Evolutionary conservation across 805 yeast species (phyloP), one percentile per base, ranked within the genome.

Genomic region (Lachancea kluyveri): DNA sequence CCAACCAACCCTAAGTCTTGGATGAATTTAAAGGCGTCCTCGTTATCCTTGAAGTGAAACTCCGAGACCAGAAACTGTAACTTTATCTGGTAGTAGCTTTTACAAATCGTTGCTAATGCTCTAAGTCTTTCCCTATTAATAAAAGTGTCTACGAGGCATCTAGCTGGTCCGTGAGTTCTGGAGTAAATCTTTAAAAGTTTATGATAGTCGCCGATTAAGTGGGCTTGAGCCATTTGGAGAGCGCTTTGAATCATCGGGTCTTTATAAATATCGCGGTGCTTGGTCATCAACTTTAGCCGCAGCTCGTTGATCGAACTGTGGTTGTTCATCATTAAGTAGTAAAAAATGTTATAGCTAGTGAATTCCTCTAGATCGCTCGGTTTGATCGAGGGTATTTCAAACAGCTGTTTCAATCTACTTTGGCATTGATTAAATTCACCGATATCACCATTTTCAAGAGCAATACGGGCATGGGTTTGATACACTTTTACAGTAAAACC

Each of bases 381-480:
- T 19, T 43, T 45, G n/a, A 60, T 51, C 6, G 59, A 55, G 5
- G 62, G 61, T 15, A 48, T 45, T 17, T 64, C 70, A 50, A 80
- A 88, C 15, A 88, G 61, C 26, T 70, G 64, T 41, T 73, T 73
- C 30, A 92, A 60, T 46, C 86, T 85, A 10, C 94, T 75, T 56
- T 83, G 94, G 54, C 97, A 92, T 55, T 90, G 96, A 60, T 92
- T 92, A 55, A 83, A 87, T 56, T 92, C 97, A 7, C 96, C 96
- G 41, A 90, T 60, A 56, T 90, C 98, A 24, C 72, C 69, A 50
- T 81, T 78, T 44, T 77, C 81, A 22, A 90, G 68, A 0, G 96
- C 94, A n/a, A 88, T 64, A 29, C 87, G 72, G 4, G 92, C 92
- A 57, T 90, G 94, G 3, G 77, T 70, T 56, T 86, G 92, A 56